Conservation (phyloP, 2,329 filamentous ascomycete genomes). For the Pseudogymnoascus sp. region DNA sequence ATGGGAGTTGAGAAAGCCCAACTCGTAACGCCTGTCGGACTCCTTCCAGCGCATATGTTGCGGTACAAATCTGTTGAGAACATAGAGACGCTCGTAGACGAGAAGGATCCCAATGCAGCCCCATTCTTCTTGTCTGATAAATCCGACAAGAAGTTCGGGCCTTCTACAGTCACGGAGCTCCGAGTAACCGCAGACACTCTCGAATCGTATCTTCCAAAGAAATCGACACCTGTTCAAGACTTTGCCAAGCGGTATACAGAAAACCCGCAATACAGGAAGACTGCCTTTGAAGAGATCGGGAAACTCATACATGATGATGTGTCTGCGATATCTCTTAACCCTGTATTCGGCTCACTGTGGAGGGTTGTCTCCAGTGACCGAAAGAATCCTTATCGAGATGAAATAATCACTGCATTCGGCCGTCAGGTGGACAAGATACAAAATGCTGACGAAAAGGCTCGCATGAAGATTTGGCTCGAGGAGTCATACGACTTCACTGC, state of each 20-base stretch:
- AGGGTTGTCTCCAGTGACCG: constrained; percentile 42
- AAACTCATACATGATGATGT: constrained; percentile 40
- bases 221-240: constrained; percentile 22
- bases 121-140: background rate
- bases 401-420: background rate
- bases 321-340: constrained; percentile 39
- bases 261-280: constrained; percentile 32
- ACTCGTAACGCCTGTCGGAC: background rate
- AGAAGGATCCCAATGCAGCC: background rate
- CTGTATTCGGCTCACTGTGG: constrained; percentile 45
- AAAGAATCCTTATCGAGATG: constrained; percentile 6
- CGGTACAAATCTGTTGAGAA: background rate
- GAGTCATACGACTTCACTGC: constrained; percentile 43
- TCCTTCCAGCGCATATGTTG: background rate
- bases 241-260: constrained; percentile 33
- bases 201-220: constrained; percentile 23
- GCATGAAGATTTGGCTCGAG: constrained; percentile 42
- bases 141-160: background rate
- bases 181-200: background rate
- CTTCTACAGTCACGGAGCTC: no score
- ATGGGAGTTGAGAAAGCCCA: background rate
- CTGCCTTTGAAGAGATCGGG: constrained; percentile 35
- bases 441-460: constrained; percentile 27
- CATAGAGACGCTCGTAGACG: background rate
- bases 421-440: background rate